These are phyloP conservation scores for Cyberlindnera mycetangii DNA, from an alignment of 805 yeast species.

Conservation along the genomic window DNA sequence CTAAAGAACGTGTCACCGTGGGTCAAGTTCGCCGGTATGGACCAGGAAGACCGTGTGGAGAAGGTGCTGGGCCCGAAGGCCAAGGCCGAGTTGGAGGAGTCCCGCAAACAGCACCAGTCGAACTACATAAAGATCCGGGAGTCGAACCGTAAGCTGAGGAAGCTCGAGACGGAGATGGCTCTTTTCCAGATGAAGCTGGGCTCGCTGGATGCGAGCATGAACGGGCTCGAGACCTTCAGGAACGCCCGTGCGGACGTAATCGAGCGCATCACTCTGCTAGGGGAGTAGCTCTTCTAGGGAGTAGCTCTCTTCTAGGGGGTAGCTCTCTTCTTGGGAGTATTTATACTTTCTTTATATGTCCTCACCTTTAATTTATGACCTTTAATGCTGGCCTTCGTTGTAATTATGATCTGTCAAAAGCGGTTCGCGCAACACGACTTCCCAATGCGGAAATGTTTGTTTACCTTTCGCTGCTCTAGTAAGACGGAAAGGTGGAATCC, in stretches of 20 bases:
- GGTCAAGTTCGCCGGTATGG: conserved; percentile 18
- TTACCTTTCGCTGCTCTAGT: conserved; percentile 7
- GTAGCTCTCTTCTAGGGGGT: too few relatives aligned
- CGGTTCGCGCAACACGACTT: not conserved
- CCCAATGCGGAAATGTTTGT: conserved; percentile 11
- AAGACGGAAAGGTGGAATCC: not conserved
- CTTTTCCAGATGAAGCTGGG: conserved; percentile 16
- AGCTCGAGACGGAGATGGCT: conserved; percentile 13
- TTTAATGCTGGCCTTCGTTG: not conserved
- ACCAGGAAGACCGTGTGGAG: conserved; percentile 14
- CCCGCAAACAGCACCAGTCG: conserved; percentile 15
- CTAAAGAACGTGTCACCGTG: conserved; percentile 14
- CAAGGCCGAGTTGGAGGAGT: conserved; percentile 13
- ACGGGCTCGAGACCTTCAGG: conserved; percentile 16
- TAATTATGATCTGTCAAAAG: not conserved
- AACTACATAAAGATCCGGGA: conserved; percentile 14
- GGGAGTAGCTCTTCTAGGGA: too few relatives aligned
- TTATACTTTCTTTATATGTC: too few relatives aligned
- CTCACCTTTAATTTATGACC: not conserved
- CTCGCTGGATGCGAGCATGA: conserved; percentile 15
- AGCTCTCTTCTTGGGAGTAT: too few relatives aligned
- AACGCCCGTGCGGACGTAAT: conserved; percentile 15
- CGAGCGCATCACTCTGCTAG: conserved; percentile 19
- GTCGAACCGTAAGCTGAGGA: conserved; percentile 5
- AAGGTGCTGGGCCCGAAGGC: conserved; percentile 8